A percentile compares a stretch with the other conserved stretches of the same genome.
These are phyloP conservation scores for Colletotrichum eremochloae DNA, from an alignment of 2,329 filamentous ascomycete species.

Conservation along the genomic window DNA sequence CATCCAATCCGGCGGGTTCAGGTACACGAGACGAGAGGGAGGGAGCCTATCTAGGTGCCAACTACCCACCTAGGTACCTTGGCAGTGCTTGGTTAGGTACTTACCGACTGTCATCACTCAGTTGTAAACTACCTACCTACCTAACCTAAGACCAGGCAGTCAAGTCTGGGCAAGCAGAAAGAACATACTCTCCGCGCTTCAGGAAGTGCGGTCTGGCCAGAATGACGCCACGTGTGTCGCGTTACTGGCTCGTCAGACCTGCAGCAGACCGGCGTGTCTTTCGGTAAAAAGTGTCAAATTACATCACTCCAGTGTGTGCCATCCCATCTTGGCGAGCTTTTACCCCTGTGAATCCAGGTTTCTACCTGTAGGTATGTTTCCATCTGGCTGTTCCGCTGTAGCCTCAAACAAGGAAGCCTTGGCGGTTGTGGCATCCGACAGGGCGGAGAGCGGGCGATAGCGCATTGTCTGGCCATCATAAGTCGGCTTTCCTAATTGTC, in stretches of 20 bases:
- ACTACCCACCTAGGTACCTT: background rate
- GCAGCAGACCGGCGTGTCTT: slow-evolving; percentile 24
- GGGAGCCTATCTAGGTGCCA: background rate
- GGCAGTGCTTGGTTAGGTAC: too few species aligned
- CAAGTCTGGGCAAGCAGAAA: background rate
- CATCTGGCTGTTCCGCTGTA: background rate
- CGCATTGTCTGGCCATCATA: slow-evolving; percentile 14
- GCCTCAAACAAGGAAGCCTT: slow-evolving; percentile 13
- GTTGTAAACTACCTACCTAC: background rate
- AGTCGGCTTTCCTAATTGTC: slow-evolving; percentile 10
- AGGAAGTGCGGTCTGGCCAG: slow-evolving; percentile 9
- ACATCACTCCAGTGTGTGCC: slow-evolving; percentile 15
- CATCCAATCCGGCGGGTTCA: slow-evolving; percentile 32
- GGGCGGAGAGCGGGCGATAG: slow-evolving; percentile 6
- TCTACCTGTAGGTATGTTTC: slow-evolving; percentile 4
- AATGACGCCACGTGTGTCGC: slow-evolving; percentile 39
- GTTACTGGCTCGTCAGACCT: slow-evolving; percentile 21
- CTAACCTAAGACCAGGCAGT: background rate
- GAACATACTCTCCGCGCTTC: background rate
- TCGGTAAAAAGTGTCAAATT: slow-evolving; percentile 13
- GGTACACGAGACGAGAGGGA: slow-evolving; percentile 20
- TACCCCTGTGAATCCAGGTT: slow-evolving; percentile 24
- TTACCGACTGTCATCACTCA: background rate
- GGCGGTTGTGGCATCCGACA: slow-evolving; percentile 7
- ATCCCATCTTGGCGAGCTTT: slow-evolving; percentile 25